phyloP scores from a whole-genome alignment of 768 basidiomycete genomes.

The Amanita inopinata region DNA sequence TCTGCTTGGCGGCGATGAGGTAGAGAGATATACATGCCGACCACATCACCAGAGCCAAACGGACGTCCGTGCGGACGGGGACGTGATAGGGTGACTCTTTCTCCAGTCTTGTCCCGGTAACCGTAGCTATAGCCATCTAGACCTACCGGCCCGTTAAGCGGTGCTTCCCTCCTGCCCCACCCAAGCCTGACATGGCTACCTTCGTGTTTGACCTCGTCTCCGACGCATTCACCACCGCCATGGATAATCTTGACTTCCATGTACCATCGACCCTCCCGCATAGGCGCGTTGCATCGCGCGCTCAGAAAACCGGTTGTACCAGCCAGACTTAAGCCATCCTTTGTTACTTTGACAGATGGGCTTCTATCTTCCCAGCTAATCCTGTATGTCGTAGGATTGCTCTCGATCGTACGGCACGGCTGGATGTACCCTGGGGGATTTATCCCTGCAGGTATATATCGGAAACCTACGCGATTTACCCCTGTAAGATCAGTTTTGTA shows the following conservation, averaged over 20 bases:
- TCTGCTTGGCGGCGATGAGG: slow-evolving; percentile 56
- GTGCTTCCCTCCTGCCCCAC: slow-evolving; percentile 86
- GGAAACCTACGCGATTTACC: slow-evolving; percentile 68
- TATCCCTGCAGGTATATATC: slow-evolving; percentile 75
- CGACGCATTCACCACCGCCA: slow-evolving; percentile 53
- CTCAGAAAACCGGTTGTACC: slow-evolving; percentile 89
- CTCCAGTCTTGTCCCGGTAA: slow-evolving; percentile 84
- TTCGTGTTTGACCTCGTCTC: slow-evolving; percentile 41
- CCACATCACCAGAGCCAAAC: slow-evolving; percentile 76
- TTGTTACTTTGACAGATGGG: slow-evolving; percentile 66
- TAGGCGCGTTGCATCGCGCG: slow-evolving; percentile 80
- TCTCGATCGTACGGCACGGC: slow-evolving; percentile 76
- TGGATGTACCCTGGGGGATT: slow-evolving; percentile 43
- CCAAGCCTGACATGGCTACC: slow-evolving; percentile 85
- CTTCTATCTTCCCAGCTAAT: slow-evolving; percentile 91
- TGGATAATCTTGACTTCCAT: slow-evolving; percentile 79
- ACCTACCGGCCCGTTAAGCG: slow-evolving; percentile 89
- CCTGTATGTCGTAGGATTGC: slow-evolving; percentile 55
- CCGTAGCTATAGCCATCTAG: slow-evolving; percentile 93
- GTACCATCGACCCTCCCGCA: slow-evolving; percentile 89
- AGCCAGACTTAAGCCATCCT: slow-evolving; percentile 64
- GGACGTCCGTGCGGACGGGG: slow-evolving; percentile 66
- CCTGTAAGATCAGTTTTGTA: slow-evolving; percentile 62
- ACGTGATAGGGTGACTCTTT: slow-evolving; percentile 80
- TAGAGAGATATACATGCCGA: slow-evolving; percentile 90